These are phyloP conservation scores for Periconia sp. DNA, from an alignment of 2,329 filamentous ascomycete species.

Conservation along the genomic window DNA sequence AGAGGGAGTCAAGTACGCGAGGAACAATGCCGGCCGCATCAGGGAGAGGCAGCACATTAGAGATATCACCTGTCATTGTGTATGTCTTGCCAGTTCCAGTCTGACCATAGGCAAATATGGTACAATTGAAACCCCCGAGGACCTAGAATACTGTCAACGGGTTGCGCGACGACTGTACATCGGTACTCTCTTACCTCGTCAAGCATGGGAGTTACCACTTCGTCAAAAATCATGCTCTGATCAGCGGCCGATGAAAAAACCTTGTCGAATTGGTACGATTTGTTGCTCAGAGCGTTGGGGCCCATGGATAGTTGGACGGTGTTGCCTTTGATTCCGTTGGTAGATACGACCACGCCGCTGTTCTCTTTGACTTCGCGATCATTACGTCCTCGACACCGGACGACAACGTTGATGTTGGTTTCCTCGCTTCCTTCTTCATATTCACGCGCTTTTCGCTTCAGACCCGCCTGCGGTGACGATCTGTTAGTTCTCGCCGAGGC, in stretches of 20 bases:
- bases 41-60: slow-evolving; percentile 82
- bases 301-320: slow-evolving; percentile 88
- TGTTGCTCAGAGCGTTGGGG: slow-evolving; percentile 88
- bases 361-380: slow-evolving; percentile 93
- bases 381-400: slow-evolving; percentile 88
- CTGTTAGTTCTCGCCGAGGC: slow-evolving; percentile 54
- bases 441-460: slow-evolving; percentile 85
- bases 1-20: slow-evolving; percentile 82
- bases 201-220: slow-evolving; percentile 88
- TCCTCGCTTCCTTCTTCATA: slow-evolving; percentile 76
- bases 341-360: slow-evolving; percentile 86
- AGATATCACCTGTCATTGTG: slow-evolving; percentile 99
- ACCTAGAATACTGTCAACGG: slow-evolving; percentile 54
- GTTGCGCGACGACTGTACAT: slow-evolving; percentile 7
- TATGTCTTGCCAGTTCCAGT: slow-evolving; percentile 99
- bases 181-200: slow-evolving; percentile 70
- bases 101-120: slow-evolving; percentile 97
- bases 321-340: slow-evolving; percentile 85
- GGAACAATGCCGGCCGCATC: slow-evolving; percentile 96
- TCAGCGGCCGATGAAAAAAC: slow-evolving; percentile 95
- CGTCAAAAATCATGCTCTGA: slow-evolving; percentile 91
- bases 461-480: slow-evolving; percentile 57
- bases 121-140: slow-evolving; percentile 93
- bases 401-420: slow-evolving; percentile 97
- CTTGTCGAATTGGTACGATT: slow-evolving; percentile 94